Evolutionary conservation across 495 filamentous ascomycete genomes (phyloP), one percentile per base, ranked within the genome.

Genomic region (Aspergillus bertholletiae): DNA sequence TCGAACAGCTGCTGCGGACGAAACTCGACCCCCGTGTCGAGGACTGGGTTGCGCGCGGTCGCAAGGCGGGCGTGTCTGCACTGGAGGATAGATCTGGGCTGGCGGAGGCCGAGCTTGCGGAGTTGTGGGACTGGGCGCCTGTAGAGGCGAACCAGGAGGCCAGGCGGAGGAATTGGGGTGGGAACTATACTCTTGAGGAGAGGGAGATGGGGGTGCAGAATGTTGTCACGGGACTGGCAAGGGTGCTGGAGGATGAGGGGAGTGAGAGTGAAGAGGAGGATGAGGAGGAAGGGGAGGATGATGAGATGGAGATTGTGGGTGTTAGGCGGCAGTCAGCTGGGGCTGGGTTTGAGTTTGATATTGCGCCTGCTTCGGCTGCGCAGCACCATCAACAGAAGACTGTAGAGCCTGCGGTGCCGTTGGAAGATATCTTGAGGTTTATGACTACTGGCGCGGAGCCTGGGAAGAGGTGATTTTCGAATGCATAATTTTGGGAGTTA

Each of bases 21-120:
- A 93, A 92, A 66, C 80, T 88, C 20, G 88, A 92, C 49, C 87
- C 89, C 4, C 74, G 80, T 3, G 83, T 90, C 23, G 88, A 90
- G 56, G 80, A 81, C 27, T 87, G 84, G 79, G 84, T 93, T 13
- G 82, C 82, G 8, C 76, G 85, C 37, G 86, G 84, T 7, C 79
- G 80, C 5, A 65, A 62, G 7, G 69, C 65, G 0, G 70, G 65
- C 3, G 66, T 56, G 11, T 58, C 64, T 13, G 61, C 56, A 17
- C 48, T 72, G 21, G 68, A 78, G 21, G 73, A 56, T 56, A 65
- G 52, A 24, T 58, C 68, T 56, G 50, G 65, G 49, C 50, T 80
- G 53, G 64, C 68, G 65, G 66, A 74, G 26, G 58, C 72, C 9
- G 64, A 75, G 30, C 54, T 80, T 3, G 65, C 61, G 22, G 68